Evolutionary conservation across 1,139 yeast genomes (phyloP).

Genomic region (Candida mesenterica): DNA sequence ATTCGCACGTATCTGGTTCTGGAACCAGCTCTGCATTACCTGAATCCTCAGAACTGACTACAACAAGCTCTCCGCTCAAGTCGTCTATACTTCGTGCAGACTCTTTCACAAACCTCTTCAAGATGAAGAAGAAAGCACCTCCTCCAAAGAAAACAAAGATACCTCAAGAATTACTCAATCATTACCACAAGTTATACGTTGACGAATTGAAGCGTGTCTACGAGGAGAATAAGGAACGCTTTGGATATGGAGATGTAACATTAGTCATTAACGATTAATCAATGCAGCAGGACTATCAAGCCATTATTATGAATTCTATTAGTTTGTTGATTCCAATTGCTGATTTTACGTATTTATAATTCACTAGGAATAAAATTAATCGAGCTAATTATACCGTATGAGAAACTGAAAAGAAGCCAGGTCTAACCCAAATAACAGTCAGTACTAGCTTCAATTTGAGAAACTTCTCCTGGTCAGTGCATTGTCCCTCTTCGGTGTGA

Average conservation of each 20-base stretch:
- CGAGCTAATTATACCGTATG: too few species aligned
- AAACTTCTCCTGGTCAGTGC: too few species aligned
- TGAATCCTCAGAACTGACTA: background rate
- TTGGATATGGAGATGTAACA: slow-evolving; percentile 48
- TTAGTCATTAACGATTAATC: slow-evolving; percentile 46
- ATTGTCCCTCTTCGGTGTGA: too few species aligned
- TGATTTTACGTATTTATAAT: too few species aligned
- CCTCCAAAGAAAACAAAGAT: slow-evolving; percentile 26
- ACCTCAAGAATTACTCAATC: slow-evolving; percentile 52
- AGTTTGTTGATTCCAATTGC: too few species aligned
- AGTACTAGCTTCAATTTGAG: too few species aligned
- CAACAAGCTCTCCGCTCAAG: background rate
- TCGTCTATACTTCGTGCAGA: slow-evolving; percentile 9
- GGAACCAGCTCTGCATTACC: background rate
- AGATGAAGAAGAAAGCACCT: slow-evolving; percentile 15
- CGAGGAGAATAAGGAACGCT: slow-evolving; percentile 66
- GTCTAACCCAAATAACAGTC: too few species aligned
- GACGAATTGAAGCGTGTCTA: slow-evolving; percentile 64
- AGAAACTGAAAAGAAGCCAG: too few species aligned
- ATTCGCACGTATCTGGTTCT: slow-evolving; percentile 4
- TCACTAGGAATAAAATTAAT: too few species aligned
- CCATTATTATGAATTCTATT: too few species aligned
- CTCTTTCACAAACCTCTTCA: slow-evolving; percentile 28
- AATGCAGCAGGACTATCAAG: too few species aligned
- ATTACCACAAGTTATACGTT: slow-evolving; percentile 73